Conservation (phyloP, 2,329 filamentous ascomycete genomes). For the Fusarium irregulare region DNA sequence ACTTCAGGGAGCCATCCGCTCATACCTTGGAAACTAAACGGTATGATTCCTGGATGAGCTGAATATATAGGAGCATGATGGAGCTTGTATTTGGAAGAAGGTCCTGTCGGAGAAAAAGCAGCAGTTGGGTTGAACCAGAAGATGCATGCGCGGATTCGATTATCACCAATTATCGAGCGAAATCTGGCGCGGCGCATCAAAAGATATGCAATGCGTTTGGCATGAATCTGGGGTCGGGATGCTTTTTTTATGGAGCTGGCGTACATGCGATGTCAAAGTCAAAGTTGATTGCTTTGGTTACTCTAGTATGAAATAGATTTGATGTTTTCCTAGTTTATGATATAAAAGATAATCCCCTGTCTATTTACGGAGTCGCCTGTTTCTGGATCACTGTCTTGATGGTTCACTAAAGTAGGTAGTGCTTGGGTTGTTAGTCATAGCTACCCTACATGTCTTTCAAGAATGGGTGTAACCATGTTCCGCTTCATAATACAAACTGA, state of each 20-base stretch:
- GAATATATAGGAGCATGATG: slow-evolving; percentile 13
- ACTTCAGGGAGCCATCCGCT: slow-evolving; percentile 80
- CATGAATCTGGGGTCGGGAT: slow-evolving; percentile 42
- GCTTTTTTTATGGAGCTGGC: slow-evolving; percentile 47
- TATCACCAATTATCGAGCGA: slow-evolving; percentile 14
- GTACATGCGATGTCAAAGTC: slow-evolving; percentile 48
- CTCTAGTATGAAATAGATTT: slow-evolving; percentile 51
- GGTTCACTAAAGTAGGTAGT: no score
- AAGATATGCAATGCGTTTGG: slow-evolving; percentile 17
- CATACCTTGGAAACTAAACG: slow-evolving; percentile 69
- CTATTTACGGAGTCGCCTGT: not conserved
- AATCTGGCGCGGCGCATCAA: slow-evolving; percentile 16
- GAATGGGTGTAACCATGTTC: not conserved
- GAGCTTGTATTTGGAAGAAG: slow-evolving; percentile 16
- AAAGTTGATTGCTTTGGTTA: slow-evolving; percentile 48
- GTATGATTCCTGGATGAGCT: not conserved
- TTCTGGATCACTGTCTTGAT: no score
- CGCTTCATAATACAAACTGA: not conserved
- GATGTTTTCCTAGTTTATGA: slow-evolving; percentile 35
- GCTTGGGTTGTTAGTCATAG: not conserved
- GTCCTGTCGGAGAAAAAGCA: slow-evolving; percentile 23
- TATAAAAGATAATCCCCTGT: slow-evolving; percentile 8
- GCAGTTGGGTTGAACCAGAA: slow-evolving; percentile 19
- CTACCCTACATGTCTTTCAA: not conserved
- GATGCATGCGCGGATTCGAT: slow-evolving; percentile 26